Evolutionary conservation across 768 basidiomycete genomes (phyloP), one percentile per base, ranked within the genome.

Genomic region (Mycena rosella): DNA sequence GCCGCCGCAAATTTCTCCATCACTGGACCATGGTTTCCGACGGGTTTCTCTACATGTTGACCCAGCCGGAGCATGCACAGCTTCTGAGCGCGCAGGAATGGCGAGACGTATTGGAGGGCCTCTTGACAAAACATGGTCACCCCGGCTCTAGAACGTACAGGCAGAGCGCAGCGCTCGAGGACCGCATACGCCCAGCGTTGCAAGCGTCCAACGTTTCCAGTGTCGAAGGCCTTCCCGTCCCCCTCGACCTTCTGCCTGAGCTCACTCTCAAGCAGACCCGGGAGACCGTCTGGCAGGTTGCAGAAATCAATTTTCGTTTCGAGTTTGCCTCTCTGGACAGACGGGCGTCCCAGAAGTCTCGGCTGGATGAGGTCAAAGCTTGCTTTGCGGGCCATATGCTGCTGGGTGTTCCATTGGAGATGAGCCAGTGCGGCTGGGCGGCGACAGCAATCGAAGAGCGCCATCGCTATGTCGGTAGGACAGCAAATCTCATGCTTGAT

Each of bases 31-130:
- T 61, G 5, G 27, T 61, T n/a, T 3, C 24, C 1, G 60, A 61
- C 13, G 27, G 40, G 2, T 22, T 61, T 38, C 3, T 52, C 3
- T 53, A 36, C 36, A 52, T 61, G 36, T 17, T 42, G 20, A 56
- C 36, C 27, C 13, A 51, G n/a, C n/a, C n/a, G 20, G n/a, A n/a
- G n/a, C 24, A 38, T 9, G 15, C 34, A 5, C 34, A 29, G 17
- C 34, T 22, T 30, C 38, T 61, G 36, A 52, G 27, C 17, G 51
- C 38, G 27, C 60, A 61, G 49, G 60, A 61, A 32, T 61, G 60
- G 60, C 27, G 49, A n/a, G 60, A 52, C 18, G 7, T 61, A 8
- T 40, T 61, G 15, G 36, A 30, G 18, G 60, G 32, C 4, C 32
- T 42, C 18, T 5, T 51, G 17, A 51, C 27, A 29, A 15, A 3